Evolutionary conservation across 2,329 filamentous ascomycete species (phyloP), one percentile per base, ranked within the genome.

Genomic region (Hysterium pulicare): DNA sequence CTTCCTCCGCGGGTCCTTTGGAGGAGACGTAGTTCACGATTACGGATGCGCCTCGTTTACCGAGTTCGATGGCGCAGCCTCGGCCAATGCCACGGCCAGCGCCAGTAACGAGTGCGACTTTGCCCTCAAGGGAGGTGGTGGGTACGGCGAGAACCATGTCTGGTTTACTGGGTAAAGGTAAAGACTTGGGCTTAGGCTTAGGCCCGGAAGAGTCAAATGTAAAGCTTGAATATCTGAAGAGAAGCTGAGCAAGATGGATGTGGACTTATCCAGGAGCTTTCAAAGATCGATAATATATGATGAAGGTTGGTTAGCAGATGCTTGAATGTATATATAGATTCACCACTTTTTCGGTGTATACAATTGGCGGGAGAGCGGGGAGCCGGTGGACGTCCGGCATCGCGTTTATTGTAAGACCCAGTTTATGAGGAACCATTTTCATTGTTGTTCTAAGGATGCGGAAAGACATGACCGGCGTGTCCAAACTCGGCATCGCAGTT

Each of bases 1-100:
- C 73, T 58, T 75, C 72, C 42, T 76, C 68, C 32, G 73, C 73
- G 20, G 70, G 64, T 30, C 65, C 62, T 50, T 72, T 68, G 58
- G 75, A 76, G 50, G 75, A 74, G 50, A 80, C 80, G 54, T 81
- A 77, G 68, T 86, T 87, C 61, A 87, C 76, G 20, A 86, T 73
- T 40, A 87, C 73, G 42, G 73, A 79, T 55, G 78, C 78, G 31
- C 83, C 83, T 49, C 81, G 81, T 59, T 76, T 74, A 61, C 77
- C 82, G 31, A 86, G 79, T 66, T 85, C 82, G 41, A 84, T 72
- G 49, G 83, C 82, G 40, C 83, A 83, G 40, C 81, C 81, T 40
- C 73, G 70, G 30, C 83, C 83, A 55, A 86, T 86, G 43, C 83
- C 83, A 26, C 82, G 81, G 40, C 81, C 80, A 37, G 78, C 64